Conservation (phyloP, 495 filamentous ascomycete species). For the Chlorociboria aeruginascens region DNA sequence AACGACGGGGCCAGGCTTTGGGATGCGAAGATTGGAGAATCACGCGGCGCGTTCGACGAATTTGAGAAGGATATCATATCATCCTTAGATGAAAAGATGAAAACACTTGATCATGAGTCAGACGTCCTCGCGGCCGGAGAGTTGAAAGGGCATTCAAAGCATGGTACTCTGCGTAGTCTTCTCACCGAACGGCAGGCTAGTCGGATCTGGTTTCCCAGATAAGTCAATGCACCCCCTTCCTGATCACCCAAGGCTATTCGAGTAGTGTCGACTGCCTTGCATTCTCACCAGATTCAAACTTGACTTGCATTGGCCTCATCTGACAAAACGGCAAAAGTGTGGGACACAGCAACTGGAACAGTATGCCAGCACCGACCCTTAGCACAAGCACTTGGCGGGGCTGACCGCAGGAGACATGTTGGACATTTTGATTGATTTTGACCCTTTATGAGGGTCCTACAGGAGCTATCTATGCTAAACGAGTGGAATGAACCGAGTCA, state of each 20-base stretch:
- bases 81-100: not conserved
- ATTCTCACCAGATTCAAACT: not conserved
- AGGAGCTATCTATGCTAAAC: no score
- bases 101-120: not conserved
- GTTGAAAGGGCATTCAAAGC: conserved; percentile 13
- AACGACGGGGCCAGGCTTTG: conserved; percentile 9
- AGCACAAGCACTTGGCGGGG: no score
- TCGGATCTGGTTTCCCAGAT: not conserved
- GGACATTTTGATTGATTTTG: no score
- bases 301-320: no score
- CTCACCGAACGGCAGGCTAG: conserved; percentile 19
- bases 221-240: not conserved
- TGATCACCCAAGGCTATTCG: not conserved
- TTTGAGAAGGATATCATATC: not conserved
- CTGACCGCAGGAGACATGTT: no score
- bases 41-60: not conserved
- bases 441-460: no score
- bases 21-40: conserved; percentile 5
- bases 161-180: conserved; percentile 19
- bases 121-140: not conserved
- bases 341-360: no score
- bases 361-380: no score
- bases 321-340: no score
- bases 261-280: not conserved
- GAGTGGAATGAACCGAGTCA: no score